Percentiles rank a stretch among this genome's conserved stretches.
Evolutionary conservation across 805 yeast genomes (phyloP).

Genomic region (Nematodospora valgi): DNA sequence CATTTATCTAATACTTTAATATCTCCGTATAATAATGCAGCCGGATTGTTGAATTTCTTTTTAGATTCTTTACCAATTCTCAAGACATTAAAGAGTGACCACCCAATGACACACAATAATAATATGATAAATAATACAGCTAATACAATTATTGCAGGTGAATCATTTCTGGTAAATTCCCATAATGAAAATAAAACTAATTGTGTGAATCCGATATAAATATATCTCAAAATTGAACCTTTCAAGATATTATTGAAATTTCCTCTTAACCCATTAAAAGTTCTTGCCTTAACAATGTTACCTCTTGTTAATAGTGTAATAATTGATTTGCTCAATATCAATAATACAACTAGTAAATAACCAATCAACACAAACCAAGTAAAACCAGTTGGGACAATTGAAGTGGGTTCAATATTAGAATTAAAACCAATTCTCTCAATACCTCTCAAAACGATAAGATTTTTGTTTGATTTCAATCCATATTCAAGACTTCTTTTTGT

Average conservation of each 20-base stretch:
- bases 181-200: constrained; percentile 74
- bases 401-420: constrained; percentile 76
- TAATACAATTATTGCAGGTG: constrained; percentile 83
- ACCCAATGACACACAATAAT: constrained; percentile 56
- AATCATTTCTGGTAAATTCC: constrained; percentile 81
- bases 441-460: constrained; percentile 75
- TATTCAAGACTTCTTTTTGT: constrained; percentile 32
- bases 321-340: constrained; percentile 51
- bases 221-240: constrained; percentile 75
- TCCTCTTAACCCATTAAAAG: constrained; percentile 47
- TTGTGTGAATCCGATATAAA: constrained; percentile 84
- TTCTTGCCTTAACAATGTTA: constrained; percentile 48
- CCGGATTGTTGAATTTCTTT: constrained; percentile 67
- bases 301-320: constrained; percentile 46
- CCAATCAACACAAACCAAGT: constrained; percentile 81
- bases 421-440: constrained; percentile 78
- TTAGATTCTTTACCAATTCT: constrained; percentile 62
- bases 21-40: constrained; percentile 83
- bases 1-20: constrained; percentile 66
- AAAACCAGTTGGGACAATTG: constrained; percentile 82
- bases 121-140: constrained; percentile 70
- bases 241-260: constrained; percentile 63
- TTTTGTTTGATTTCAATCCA: constrained; percentile 48
- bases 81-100: constrained; percentile 64
- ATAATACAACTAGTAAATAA: constrained; percentile 60